phyloP scores from a whole-genome alignment of 768 basidiomycete genomes.

The Hortiboletus campestris region DNA sequence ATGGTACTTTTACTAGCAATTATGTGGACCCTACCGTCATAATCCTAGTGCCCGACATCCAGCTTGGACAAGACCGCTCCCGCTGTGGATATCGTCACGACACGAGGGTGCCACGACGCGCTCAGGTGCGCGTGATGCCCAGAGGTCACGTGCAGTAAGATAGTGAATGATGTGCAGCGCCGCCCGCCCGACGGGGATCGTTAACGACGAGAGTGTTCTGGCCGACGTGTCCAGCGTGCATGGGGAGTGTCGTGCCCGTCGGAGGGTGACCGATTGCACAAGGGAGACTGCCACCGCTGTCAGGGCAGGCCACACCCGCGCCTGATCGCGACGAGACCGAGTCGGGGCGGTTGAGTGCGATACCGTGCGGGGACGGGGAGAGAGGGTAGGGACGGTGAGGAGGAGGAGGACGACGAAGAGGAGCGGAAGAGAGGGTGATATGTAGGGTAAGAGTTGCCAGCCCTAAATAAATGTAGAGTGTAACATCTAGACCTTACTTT shows the following conservation, averaged over 20 bases:
- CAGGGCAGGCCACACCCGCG: neutral
- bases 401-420: neutral
- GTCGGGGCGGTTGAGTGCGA: neutral
- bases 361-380: neutral
- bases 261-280: slow-evolving; percentile 2
- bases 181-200: slow-evolving; percentile 12
- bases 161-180: slow-evolving; percentile 15
- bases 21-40: no score
- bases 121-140: slow-evolving; percentile 5
- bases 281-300: neutral
- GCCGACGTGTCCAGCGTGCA: slow-evolving; percentile 6
- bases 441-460: slow-evolving; percentile 28
- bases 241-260: neutral
- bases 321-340: slow-evolving; percentile 19
- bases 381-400: neutral
- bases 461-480: slow-evolving; percentile 35
- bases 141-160: slow-evolving; percentile 27
- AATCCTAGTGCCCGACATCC: neutral
- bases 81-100: neutral
- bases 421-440: neutral
- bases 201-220: neutral
- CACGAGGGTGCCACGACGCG: slow-evolving; percentile 8
- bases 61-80: neutral
- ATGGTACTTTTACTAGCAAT: no score
- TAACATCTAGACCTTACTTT: slow-evolving; percentile 7